Percentiles rank a stretch among this genome's conserved stretches.
Conservation (phyloP, 257 asterid genomes). For the Pogostemon cablin region DNA sequence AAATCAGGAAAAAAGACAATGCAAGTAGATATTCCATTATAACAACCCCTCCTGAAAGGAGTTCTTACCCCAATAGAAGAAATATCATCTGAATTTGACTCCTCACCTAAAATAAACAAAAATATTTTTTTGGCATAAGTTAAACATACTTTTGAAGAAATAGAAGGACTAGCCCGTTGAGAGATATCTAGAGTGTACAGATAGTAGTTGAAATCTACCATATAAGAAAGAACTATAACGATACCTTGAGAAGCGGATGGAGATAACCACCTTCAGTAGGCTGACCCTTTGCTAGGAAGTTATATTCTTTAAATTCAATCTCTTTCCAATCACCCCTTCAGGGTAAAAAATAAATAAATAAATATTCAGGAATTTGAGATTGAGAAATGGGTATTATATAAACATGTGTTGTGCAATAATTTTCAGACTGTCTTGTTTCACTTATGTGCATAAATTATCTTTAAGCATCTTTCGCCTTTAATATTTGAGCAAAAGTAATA, state of each 20-base stretch:
- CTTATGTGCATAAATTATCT: neutral
- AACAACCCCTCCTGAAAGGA: constrained; percentile 12
- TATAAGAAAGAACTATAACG: constrained; percentile 30
- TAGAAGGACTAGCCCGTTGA: neutral
- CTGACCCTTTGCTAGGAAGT: constrained; percentile 94
- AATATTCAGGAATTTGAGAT: constrained; percentile 1
- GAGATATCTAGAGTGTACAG: constrained; percentile 11
- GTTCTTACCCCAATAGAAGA: constrained; percentile 85
- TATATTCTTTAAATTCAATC: constrained; percentile 86
- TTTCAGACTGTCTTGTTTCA: constrained; percentile 7
- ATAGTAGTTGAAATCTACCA: constrained; percentile 10
- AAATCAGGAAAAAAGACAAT: constrained; percentile 17
- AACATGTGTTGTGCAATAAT: constrained; percentile 3
- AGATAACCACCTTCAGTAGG: constrained; percentile 96
- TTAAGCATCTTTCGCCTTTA: neutral
- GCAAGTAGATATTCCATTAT: constrained; percentile 9
- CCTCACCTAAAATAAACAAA: constrained; percentile 52
- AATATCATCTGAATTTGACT: constrained; percentile 87
- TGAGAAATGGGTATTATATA: neutral
- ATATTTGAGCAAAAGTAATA: neutral
- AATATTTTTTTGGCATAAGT: constrained; percentile 3
- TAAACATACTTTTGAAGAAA: constrained; percentile 2
- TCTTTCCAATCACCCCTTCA: constrained; percentile 96
- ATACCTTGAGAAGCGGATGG: constrained; percentile 92
- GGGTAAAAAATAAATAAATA: constrained; percentile 30